Conservation (phyloP, 495 filamentous ascomycete species). For the Xylaria longipes region DNA sequence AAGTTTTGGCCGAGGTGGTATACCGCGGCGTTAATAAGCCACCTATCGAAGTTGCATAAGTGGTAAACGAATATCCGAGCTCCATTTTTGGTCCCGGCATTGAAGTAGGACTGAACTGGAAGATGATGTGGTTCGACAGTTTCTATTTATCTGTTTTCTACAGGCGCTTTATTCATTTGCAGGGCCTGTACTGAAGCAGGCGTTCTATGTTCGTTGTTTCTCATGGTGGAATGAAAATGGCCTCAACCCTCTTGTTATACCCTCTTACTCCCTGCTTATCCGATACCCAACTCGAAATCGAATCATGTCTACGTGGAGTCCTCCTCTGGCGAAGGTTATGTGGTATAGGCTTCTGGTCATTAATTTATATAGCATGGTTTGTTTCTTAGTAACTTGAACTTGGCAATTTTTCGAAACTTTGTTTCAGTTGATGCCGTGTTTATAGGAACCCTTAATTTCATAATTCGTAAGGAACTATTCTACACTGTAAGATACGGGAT, state of each 20-base stretch:
- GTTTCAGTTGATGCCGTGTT: neutral
- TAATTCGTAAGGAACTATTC: neutral
- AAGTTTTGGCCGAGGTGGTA: conserved; percentile 64
- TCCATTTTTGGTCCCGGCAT: conserved; percentile 29
- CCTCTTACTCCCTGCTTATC: neutral
- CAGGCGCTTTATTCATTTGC: neutral
- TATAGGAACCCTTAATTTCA: neutral
- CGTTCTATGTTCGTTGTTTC: conserved; percentile 2
- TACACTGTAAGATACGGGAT: neutral
- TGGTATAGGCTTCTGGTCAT: neutral
- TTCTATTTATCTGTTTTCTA: conserved; percentile 2
- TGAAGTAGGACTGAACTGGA: conserved; percentile 6
- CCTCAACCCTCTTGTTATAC: conserved; percentile 18
- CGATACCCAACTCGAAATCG: conserved; percentile 20
- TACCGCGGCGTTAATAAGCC: conserved; percentile 45
- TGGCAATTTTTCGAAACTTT: neutral
- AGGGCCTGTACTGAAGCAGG: neutral
- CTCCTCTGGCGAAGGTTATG: neutral
- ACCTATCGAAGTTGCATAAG: conserved; percentile 22
- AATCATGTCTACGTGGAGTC: conserved; percentile 7
- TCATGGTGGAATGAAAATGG: neutral
- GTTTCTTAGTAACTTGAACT: neutral
- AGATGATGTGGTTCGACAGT: neutral
- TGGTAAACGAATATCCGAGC: conserved; percentile 31
- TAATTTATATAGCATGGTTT: neutral